Percentiles rank a stretch among this genome's conserved stretches.
phyloP scores from a whole-genome alignment of 2,329 filamentous ascomycete genomes.

The Claviceps sp. region DNA sequence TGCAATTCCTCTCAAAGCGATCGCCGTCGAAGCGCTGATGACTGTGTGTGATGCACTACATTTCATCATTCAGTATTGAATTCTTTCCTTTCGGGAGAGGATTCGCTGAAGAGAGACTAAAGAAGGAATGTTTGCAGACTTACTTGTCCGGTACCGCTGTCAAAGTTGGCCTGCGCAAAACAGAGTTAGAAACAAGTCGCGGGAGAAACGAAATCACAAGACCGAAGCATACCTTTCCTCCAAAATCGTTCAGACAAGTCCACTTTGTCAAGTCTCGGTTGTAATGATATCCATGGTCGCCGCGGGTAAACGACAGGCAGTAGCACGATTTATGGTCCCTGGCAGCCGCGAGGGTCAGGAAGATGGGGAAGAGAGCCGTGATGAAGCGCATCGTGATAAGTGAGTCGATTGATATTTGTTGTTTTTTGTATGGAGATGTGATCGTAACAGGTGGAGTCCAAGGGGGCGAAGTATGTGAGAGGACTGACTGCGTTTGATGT shows the following conservation, averaged over 20 bases:
- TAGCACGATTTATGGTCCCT: not conserved
- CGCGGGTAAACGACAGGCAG: not conserved
- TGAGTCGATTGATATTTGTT: too few relatives aligned
- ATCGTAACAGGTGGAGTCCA: too few relatives aligned
- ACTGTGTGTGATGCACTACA: not conserved
- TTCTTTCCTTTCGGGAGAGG: not conserved
- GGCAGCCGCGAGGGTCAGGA: constrained; percentile 12
- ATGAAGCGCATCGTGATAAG: not conserved
- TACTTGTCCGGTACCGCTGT: not conserved
- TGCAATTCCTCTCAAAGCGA: not conserved
- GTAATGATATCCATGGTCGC: not conserved
- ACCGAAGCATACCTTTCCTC: not conserved
- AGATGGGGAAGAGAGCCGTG: not conserved
- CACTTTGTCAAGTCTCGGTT: not conserved
- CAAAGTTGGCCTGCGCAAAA: not conserved
- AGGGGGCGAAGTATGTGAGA: too few relatives aligned
- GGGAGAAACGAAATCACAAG: not conserved
- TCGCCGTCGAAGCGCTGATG: not conserved
- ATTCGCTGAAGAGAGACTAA: too few relatives aligned
- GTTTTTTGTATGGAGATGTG: too few relatives aligned
- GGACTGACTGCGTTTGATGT: too few relatives aligned
- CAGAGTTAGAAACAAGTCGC: not conserved
- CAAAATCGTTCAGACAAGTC: not conserved
- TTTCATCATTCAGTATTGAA: not conserved
- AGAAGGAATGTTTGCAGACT: not conserved